phyloP scores from a whole-genome alignment of 2,329 filamentous ascomycete species.

The Botrytis tulipae region DNA sequence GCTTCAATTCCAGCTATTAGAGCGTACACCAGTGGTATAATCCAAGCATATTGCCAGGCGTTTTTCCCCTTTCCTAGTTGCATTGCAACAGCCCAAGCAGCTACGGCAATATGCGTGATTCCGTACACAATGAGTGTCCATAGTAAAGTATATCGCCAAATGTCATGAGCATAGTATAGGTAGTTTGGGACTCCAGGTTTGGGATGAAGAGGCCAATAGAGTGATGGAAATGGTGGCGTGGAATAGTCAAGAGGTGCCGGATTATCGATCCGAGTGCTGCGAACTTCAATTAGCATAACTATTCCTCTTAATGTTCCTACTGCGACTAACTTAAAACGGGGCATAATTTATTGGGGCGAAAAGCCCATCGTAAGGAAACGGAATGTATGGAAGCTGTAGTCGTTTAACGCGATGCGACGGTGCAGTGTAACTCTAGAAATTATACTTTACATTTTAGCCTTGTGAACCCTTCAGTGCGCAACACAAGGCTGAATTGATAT shows the following conservation, averaged over 20 bases:
- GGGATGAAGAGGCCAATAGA: slow-evolving; percentile 59
- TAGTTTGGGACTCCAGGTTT: slow-evolving; percentile 45
- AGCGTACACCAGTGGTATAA: slow-evolving; percentile 59
- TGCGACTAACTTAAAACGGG: slow-evolving; percentile 29
- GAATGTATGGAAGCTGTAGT: background rate
- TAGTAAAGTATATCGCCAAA: slow-evolving; percentile 67
- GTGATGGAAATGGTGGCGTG: slow-evolving; percentile 62
- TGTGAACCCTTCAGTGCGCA: background rate
- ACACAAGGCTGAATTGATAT: slow-evolving; percentile 5
- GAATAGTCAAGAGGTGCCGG: slow-evolving; percentile 50
- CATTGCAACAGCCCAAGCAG: slow-evolving; percentile 58
- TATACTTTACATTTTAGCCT: background rate
- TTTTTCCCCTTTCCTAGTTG: slow-evolving; percentile 45
- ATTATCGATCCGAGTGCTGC: slow-evolving; percentile 32
- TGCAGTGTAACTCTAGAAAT: slow-evolving; percentile 4
- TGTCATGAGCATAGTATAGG: slow-evolving; percentile 62
- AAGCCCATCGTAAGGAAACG: background rate
- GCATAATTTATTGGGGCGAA: slow-evolving; percentile 14
- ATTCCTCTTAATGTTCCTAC: background rate
- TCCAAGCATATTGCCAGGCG: slow-evolving; percentile 47
- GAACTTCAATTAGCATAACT: slow-evolving; percentile 18
- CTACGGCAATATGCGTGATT: slow-evolving; percentile 57
- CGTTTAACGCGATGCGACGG: background rate
- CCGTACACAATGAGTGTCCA: slow-evolving; percentile 68
- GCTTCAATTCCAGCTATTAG: slow-evolving; percentile 62